phyloP scores from a whole-genome alignment of 2,329 filamentous ascomycete genomes.

The Aspergillus alliaceus region DNA sequence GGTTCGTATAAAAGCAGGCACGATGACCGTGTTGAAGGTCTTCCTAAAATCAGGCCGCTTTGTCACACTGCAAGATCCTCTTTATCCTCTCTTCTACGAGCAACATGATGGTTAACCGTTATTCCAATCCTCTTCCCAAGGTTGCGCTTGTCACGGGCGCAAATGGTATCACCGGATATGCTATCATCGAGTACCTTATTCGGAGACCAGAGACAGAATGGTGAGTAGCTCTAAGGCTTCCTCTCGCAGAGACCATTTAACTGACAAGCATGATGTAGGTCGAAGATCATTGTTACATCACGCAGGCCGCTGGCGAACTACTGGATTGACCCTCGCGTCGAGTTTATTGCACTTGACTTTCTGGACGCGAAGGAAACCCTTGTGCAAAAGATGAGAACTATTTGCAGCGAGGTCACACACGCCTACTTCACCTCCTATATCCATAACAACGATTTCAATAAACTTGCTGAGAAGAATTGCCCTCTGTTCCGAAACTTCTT shows the following conservation, averaged over 20 bases:
- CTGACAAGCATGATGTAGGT: not conserved
- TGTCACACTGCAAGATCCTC: too few relatives aligned
- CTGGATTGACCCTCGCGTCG: constrained; percentile 5
- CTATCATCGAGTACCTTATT: constrained; percentile 9
- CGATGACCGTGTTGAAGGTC: too few relatives aligned
- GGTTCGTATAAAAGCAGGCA: too few relatives aligned
- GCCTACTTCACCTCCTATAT: constrained; percentile 10
- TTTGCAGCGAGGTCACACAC: constrained; percentile 3
- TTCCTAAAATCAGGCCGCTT: too few relatives aligned
- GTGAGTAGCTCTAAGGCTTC: not conserved
- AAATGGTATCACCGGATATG: constrained; percentile 8
- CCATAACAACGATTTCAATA: constrained; percentile 4
- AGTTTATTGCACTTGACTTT: constrained; percentile 5
- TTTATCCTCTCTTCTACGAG: too few relatives aligned
- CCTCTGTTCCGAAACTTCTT: constrained; percentile 9
- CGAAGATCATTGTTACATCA: constrained; percentile 5
- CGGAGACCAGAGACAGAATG: constrained; percentile 5
- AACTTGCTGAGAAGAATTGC: not conserved
- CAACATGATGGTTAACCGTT: too few relatives aligned
- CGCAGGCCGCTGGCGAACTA: not conserved
- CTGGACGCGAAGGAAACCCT: not conserved
- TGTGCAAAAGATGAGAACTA: not conserved
- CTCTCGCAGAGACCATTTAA: not conserved
- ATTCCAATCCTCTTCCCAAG: not conserved
- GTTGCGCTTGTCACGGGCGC: constrained; percentile 7